These are phyloP conservation scores for Puccinia brachypodii DNA, from an alignment of 1,284 basidiomycete genomes.

Conservation along the genomic window DNA sequence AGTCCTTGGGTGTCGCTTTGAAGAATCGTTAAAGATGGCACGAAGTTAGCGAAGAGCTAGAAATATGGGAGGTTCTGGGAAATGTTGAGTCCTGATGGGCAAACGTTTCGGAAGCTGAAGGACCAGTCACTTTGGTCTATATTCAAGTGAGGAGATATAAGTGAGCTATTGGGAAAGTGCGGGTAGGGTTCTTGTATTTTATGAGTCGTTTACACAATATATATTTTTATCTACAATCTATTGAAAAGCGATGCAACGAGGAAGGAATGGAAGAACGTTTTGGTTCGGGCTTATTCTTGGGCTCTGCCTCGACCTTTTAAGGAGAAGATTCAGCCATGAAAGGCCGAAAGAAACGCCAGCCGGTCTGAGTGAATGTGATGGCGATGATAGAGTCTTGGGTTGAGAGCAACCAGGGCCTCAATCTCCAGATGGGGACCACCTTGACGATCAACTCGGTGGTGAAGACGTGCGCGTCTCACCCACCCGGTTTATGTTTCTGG, in stretches of 20 bases:
- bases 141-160: neutral
- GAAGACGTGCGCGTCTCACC: neutral
- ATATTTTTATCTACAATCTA: conserved; percentile 10
- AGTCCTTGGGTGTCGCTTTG: neutral
- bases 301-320: neutral
- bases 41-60: neutral
- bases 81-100: neutral
- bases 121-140: neutral
- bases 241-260: neutral
- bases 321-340: neutral
- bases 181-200: neutral
- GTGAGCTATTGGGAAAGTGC: neutral
- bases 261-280: conserved; percentile 3
- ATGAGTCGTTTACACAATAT: neutral
- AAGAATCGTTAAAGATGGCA: neutral
- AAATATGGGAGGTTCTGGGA: neutral
- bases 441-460: conserved; percentile 18
- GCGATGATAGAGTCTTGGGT: neutral
- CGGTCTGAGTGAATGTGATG: neutral
- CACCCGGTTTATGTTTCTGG: neutral
- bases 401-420: neutral
- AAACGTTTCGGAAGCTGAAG: neutral
- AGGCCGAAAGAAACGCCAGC: neutral
- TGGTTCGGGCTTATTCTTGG: neutral
- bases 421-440: neutral